Percentiles rank a stretch among this genome's conserved stretches.
Evolutionary conservation across 345 rosid genomes (phyloP).

Genomic region (Corchorus capsularis): DNA sequence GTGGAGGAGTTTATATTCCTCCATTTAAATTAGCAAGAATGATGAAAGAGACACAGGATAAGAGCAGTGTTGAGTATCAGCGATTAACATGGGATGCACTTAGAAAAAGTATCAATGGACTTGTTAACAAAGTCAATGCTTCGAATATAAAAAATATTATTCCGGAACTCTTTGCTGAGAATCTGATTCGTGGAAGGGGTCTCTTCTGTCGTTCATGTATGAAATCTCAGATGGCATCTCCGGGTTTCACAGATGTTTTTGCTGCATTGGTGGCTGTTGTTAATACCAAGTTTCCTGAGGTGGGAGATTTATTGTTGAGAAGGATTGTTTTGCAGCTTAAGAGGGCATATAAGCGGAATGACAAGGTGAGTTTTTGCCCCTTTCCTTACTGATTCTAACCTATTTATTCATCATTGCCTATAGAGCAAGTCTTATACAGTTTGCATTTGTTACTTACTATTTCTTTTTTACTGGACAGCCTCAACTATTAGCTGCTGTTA

Average conservation of each 20-base stretch:
- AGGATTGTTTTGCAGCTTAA: conserved; percentile 91
- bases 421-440: neutral
- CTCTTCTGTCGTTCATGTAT: conserved; percentile 84
- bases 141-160: conserved; percentile 82
- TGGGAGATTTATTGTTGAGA: conserved; percentile 75
- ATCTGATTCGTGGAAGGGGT: conserved; percentile 87
- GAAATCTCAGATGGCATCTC: conserved; percentile 98
- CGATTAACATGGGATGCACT: conserved; percentile 97
- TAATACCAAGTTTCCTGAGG: conserved; percentile 86
- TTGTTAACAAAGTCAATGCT: conserved; percentile 87
- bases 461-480: conserved; percentile 47
- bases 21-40: conserved; percentile 86
- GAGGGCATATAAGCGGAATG: conserved; percentile 94
- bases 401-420: neutral
- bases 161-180: conserved; percentile 85
- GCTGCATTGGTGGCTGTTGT: conserved; percentile 83
- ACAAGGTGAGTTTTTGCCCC: conserved; percentile 54
- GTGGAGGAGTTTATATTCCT: conserved; percentile 90
- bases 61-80: conserved; percentile 80
- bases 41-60: conserved; percentile 88
- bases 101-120: conserved; percentile 89
- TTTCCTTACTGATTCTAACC: neutral
- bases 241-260: conserved; percentile 88
- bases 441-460: neutral
- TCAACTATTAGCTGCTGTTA: conserved; percentile 90